Evolutionary conservation across 2,329 filamentous ascomycete genomes (phyloP), one percentile per base, ranked within the genome.

Genomic region (Knoxdaviesia proteae): DNA sequence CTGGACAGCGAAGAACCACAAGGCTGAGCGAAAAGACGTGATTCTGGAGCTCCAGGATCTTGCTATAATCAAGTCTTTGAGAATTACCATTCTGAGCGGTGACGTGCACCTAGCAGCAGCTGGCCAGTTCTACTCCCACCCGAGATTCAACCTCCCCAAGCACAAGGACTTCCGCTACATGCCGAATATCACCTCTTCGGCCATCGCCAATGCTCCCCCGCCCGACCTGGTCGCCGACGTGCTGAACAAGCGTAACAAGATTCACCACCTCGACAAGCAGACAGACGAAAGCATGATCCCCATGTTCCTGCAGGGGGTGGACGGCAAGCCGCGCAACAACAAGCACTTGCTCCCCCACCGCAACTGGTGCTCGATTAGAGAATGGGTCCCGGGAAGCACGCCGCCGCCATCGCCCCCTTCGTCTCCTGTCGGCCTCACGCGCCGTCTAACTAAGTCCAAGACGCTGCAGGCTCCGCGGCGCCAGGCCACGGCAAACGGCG

Each of bases 201-300:
- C 87, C 8, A 96, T 98, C 54, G 88, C 81, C 51, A 94, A 98
- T 55, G 77, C 80, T 9, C 90, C 92, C 5, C 84, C 87, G 11
- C 80, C 87, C 0, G 82, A 90, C 42, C 65, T 92, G 53, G 70
- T 96, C 64, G 84, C 84, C 5, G 88, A 98, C 57, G 72, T 93
- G 42, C 69, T 98, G 47, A 94, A 96, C 63, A 90, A 82, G 63
- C 75, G 90, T 32, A 94, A 94, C 64, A 94, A 80, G 57, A 58
- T 80, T 2, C 76, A 80, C 50, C 75, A 80, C 51, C 73, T 80
- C 44, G 75, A 80, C 56, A 67, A 68, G 46, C 66, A 87, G 44
- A 98, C 90, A 0, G 84, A 96, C 45, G 90, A 98, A 59, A 77
- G 84, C 58, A 92, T 98, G 83, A 90, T 96, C 38, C 84, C 88